Conservation (phyloP, 2,329 filamentous ascomycete species). For the Magnaporthiopsis rhizophila region DNA sequence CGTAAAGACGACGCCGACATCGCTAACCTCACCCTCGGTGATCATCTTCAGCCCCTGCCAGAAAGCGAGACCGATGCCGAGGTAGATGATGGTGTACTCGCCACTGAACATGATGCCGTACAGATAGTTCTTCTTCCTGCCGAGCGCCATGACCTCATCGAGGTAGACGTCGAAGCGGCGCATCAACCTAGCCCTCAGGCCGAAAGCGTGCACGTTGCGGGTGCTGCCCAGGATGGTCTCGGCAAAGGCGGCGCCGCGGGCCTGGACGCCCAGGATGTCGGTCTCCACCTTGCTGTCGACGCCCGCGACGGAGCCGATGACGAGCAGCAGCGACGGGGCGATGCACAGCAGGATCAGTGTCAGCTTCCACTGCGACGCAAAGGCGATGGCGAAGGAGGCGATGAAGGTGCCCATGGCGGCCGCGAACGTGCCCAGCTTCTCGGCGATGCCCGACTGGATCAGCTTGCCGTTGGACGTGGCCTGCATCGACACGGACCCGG, state of each 20-base stretch:
- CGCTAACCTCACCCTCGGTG: slow-evolving; percentile 31
- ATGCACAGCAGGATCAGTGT: slow-evolving; percentile 17
- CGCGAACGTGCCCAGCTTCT: slow-evolving; percentile 18
- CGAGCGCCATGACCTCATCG: slow-evolving; percentile 28
- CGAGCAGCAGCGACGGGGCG: slow-evolving; percentile 3
- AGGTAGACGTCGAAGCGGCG: slow-evolving; percentile 34
- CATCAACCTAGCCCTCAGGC: slow-evolving; percentile 21
- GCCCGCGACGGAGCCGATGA: slow-evolving; percentile 20
- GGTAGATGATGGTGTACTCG: slow-evolving; percentile 40
- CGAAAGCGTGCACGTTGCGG: slow-evolving; percentile 41
- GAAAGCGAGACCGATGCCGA: slow-evolving; percentile 40
- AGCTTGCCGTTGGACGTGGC: slow-evolving; percentile 26
- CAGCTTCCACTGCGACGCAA: slow-evolving; percentile 22
- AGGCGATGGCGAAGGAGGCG: slow-evolving; percentile 19
- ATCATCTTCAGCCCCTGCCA: slow-evolving; percentile 44
- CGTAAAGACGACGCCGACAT: slow-evolving; percentile 13
- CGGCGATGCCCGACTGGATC: slow-evolving; percentile 19
- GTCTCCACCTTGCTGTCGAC: slow-evolving; percentile 7
- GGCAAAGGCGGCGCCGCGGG: slow-evolving; percentile 33
- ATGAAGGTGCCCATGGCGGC: slow-evolving; percentile 19
- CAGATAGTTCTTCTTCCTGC: slow-evolving; percentile 33
- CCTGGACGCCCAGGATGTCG: slow-evolving; percentile 5
- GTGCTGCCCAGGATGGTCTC: slow-evolving; percentile 42
- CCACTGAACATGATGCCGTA: slow-evolving; percentile 34
- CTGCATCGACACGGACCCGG: slow-evolving; percentile 30